Base-by-base conservation (phyloP, 1,139 yeast species). In the Hanseniaspora gamundiae region DNA sequence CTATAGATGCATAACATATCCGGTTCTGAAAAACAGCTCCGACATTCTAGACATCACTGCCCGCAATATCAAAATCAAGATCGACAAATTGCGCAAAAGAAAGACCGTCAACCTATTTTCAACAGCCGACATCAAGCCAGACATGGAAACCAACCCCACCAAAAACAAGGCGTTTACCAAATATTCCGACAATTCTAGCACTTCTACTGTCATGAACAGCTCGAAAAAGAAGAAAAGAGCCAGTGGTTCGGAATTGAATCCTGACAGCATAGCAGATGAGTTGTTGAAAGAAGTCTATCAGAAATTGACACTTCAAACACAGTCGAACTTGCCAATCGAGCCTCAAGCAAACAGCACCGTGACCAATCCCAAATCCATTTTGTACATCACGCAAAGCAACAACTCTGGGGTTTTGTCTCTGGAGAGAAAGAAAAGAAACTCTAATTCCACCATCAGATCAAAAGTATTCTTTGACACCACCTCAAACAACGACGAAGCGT, bases 1-100 rank as follows among this genome's bases (percentile, higher is more conserved):
- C 16, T 87, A 87, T 59, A 65, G 97, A 43, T 84, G 87, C 1
- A 74, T 83, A 48, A 69, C 86, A 11, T 85, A 77, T 56, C 96
- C 97, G 0, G 65, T 86, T 2, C 61, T 70, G 48, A 67, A 51
- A 30, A 48, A 50, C 61, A 48, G 20, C 7, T 24, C 13, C 17
- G 28, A 17, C 21, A 27, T 20, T 19, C n/a, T 24, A 16, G 45
- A 36, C 20, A 14, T 40, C 21, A 30, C 27, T 14, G 27, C 29
- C 13, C 22, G 21, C 16, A 19, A 39, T 13, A 17, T 41, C 41
- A 41, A 46, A 24, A 40, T 45, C 29, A 47, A 43, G 41, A 8
- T 38, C 40, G 22, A 17, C 24, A 13, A 22, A 30, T 14, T 24
- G 24, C 40, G 47, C 14, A 21, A 35, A 16, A 43, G 40, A 11